These are phyloP conservation scores for Marasmius tenuissimus DNA, from an alignment of 1,284 basidiomycete genomes.

Conservation along the genomic window DNA sequence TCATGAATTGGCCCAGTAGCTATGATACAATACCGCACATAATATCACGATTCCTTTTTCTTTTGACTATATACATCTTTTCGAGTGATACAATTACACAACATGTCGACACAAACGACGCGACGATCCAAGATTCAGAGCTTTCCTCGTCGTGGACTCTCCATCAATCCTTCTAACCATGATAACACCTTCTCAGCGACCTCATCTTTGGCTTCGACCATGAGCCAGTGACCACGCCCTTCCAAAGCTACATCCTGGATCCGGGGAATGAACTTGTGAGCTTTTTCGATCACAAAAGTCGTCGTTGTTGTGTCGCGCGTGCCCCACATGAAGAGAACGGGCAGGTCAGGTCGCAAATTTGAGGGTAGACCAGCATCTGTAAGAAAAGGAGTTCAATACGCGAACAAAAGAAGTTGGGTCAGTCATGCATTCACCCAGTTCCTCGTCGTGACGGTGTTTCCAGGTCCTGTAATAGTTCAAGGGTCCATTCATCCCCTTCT, in stretches of 20 bases:
- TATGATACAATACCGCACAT: too few relatives aligned
- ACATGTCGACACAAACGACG: background rate
- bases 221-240: slow-evolving; percentile 65
- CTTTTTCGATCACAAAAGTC: slow-evolving; percentile 35
- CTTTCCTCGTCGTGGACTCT: slow-evolving; percentile 1
- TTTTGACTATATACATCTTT: too few relatives aligned
- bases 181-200: slow-evolving; percentile 44
- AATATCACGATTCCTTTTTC: too few relatives aligned
- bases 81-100: background rate
- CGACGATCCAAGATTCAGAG: background rate
- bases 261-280: slow-evolving; percentile 45
- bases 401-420: background rate
- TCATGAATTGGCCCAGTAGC: too few relatives aligned
- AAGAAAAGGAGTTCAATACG: slow-evolving; percentile 12
- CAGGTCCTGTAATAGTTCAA: slow-evolving; percentile 70
- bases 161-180: slow-evolving; percentile 44
- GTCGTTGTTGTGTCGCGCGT: slow-evolving; percentile 46
- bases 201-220: slow-evolving; percentile 56
- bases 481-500: slow-evolving; percentile 62
- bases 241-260: slow-evolving; percentile 51
- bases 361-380: slow-evolving; percentile 40
- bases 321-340: slow-evolving; percentile 64
- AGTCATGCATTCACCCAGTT: slow-evolving; percentile 42
- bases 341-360: slow-evolving; percentile 44
- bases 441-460: slow-evolving; percentile 59